Evolutionary conservation across 2,329 filamentous ascomycete genomes (phyloP).

Genomic region (Ascochyta koolunga): DNA sequence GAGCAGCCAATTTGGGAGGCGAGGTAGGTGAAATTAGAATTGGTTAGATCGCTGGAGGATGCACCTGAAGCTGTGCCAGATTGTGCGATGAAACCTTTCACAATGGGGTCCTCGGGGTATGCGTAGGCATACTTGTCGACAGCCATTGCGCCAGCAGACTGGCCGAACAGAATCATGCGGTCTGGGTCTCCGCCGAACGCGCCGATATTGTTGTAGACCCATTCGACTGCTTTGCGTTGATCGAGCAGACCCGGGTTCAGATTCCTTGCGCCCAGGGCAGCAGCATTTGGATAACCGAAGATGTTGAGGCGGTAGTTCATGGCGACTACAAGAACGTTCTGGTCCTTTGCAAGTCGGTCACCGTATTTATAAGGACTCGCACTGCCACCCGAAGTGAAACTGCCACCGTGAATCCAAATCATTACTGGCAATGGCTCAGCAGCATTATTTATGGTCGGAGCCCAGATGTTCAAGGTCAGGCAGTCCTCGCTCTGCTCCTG

Average conservation of each 20-base stretch:
- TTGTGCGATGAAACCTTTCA: constrained; percentile 52
- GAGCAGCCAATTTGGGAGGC: constrained; percentile 29
- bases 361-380: constrained; percentile 56
- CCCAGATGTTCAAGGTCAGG: constrained; percentile 35
- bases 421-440: constrained; percentile 48
- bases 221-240: constrained; percentile 46
- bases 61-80: constrained; percentile 24
- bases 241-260: constrained; percentile 45
- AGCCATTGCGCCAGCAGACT: constrained; percentile 44
- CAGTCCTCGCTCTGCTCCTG: constrained; percentile 33
- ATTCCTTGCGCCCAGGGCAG: constrained; percentile 34
- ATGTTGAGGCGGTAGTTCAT: background rate
- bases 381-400: constrained; percentile 52
- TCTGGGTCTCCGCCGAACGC: constrained; percentile 39
- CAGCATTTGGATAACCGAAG: constrained; percentile 38
- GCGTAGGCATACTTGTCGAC: constrained; percentile 58
- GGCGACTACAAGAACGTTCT: constrained; percentile 51
- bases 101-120: constrained; percentile 55
- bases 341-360: constrained; percentile 51
- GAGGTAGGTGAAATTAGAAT: constrained; percentile 33
- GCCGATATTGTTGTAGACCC: constrained; percentile 47
- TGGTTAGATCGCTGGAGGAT: constrained; percentile 13
- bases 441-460: constrained; percentile 24
- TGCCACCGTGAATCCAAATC: constrained; percentile 56
- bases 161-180: constrained; percentile 46